Evolutionary conservation across 108 stramenopile genomes (phyloP), one percentile per base, ranked within the genome.

Genomic region (Thalassiosira profunda): DNA sequence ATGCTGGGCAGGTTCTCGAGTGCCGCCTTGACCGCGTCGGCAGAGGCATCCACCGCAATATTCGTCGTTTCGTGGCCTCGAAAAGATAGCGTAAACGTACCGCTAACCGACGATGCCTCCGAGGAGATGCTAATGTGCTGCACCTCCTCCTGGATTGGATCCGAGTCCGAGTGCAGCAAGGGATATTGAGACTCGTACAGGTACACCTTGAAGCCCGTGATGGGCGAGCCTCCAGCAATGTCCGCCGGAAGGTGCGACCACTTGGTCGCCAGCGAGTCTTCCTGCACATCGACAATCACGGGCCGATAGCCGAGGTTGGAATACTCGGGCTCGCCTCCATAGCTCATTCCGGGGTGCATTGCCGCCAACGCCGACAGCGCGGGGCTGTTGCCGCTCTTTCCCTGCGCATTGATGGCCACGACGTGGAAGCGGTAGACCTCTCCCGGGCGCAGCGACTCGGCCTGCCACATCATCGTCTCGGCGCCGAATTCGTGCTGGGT

Each of bases 121-220:
- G 53, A 80, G 30, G 73, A 58, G 15, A 86, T 55, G 8, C 42
- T 57, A 34, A 87, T 71, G 57, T 70, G 42, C 68, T 95, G 94
- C 8, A 92, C 74, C 58, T 95, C 94, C 30, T 77, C 53, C 35
- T 74, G 67, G 20, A 92, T 87, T 7, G 85, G 85, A 42, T 91
- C 85, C 7, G 86, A 83, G 34, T 86, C 78, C 11, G 75, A 69
- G 7, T 82, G 81, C 18, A 88, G 67, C 70, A 89, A 84, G 9
- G 82, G 72, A 15, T 79, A 80, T 7, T 74, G 82, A 34, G 51
- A 41, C 26, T 74, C 42, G 60, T 88, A 95, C 57, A 68, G 29
- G 70, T 88, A 95, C 1, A 95, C 60, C 60, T 74, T 74, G 77
- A 90, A 95, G 4, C 92, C 94, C 5, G 89, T 90, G 30, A 91